Evolutionary conservation across 805 yeast species (phyloP), one percentile per base, ranked within the genome.

Genomic region (Sugiyamaella americana): DNA sequence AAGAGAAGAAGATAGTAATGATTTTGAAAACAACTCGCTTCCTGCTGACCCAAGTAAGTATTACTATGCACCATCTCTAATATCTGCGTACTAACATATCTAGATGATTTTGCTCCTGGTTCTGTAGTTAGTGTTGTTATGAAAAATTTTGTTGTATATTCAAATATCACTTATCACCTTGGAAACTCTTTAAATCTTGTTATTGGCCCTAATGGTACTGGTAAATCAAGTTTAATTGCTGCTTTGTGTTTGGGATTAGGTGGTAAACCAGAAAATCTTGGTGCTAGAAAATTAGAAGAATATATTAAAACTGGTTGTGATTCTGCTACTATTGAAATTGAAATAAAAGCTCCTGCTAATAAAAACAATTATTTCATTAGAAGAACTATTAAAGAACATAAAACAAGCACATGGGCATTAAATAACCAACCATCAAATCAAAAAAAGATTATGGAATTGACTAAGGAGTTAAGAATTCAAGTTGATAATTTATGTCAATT

Each of bases 121-220:
- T 66, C 70, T 40, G 67, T 79, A 41, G 57, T 78, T 2, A 65
- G 76, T 13, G 78, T 82, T 23, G 71, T 66, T 43, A 70, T 83
- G 46, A 61, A 60, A 45, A 80, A 83, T 60, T 83, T 83, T 68
- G 80, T 83, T 60, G 80, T 87, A 1, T 82, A 80, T 60, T 55
- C 75, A 2, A 65, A 73, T 43, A 80, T 80, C 0, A 82, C 78
- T 60, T 87, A 87, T 63, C 71, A 73, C 35, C 73, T 91, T 47
- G 84, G 91, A 0, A 96, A 97, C 0, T 72, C 82, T 1, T 71
- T 93, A 60, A 93, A 93, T 60, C 79, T 93, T 82, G 84, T 93
- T 48, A 83, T 93, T 44, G 98, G 97, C 0, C 97, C 97, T 10
- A 93, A 93, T 62, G 99, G 99, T 30, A 78, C 95, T 0, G 98